A percentile compares a stretch with the other conserved stretches of the same genome.
Conservation (phyloP, 805 yeast species). For the Sugiyamaella boreocaroliniensis region DNA sequence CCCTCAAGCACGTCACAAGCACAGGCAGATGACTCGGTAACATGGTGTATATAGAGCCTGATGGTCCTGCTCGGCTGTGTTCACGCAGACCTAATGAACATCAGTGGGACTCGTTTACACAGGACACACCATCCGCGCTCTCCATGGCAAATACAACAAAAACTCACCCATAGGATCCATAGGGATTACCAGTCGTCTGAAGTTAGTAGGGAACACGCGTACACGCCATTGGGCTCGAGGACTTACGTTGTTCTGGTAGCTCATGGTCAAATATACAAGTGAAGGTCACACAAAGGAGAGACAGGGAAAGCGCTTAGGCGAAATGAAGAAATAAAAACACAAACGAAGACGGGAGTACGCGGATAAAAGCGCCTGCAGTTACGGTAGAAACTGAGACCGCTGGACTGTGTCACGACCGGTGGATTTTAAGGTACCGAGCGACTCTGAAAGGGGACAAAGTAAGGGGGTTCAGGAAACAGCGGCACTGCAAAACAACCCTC, state of each 20-base stretch:
- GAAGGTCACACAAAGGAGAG: neutral
- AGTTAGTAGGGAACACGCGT: neutral
- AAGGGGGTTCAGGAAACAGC: neutral
- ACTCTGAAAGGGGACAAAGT: neutral
- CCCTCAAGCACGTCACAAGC: no score
- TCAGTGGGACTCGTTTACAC: no score
- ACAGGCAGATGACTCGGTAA: no score
- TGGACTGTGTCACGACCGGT: neutral
- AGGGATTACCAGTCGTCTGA: neutral
- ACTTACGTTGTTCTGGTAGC: conserved; percentile 7
- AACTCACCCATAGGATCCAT: neutral
- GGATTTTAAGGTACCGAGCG: neutral
- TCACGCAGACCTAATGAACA: no score
- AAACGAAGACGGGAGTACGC: neutral
- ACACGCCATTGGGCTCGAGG: neutral
- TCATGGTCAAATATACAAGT: neutral
- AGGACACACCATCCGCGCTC: no score
- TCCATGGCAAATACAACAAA: neutral
- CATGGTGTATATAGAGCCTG: no score
- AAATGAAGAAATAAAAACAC: neutral
- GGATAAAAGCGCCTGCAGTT: no score
- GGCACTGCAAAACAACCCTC: neutral
- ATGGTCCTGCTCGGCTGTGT: no score
- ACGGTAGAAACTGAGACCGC: neutral
- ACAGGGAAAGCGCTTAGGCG: neutral